These are phyloP conservation scores for Tausonia pullulans DNA, from an alignment of 1,284 basidiomycete species.

Conservation along the genomic window DNA sequence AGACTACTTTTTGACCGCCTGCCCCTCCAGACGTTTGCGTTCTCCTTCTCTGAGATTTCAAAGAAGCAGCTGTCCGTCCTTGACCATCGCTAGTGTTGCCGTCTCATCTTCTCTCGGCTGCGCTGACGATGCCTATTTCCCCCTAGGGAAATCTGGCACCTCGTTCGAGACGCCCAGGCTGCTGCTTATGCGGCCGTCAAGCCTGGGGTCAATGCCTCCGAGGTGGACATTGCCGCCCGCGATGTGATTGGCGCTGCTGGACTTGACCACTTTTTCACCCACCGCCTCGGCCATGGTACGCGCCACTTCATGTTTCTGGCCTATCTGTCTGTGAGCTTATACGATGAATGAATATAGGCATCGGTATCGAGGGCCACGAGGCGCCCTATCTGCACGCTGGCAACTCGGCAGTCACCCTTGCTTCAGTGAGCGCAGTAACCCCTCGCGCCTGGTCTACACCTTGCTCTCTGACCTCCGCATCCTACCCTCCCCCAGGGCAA, in stretches of 20 bases:
- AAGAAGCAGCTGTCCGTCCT: conserved; percentile 36
- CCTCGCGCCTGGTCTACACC: not conserved
- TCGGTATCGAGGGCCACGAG: conserved; percentile 73
- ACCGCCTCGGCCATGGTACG: conserved; percentile 64
- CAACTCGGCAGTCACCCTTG: conserved; percentile 35
- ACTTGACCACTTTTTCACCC: conserved; percentile 58
- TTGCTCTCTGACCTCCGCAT: not conserved
- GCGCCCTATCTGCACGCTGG: conserved; percentile 65
- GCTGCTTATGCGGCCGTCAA: conserved; percentile 44
- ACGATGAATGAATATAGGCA: conserved; percentile 41
- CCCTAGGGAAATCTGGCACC: conserved; percentile 46
- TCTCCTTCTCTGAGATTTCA: conserved; percentile 48
- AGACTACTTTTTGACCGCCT: not conserved
- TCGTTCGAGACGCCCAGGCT: conserved; percentile 54
- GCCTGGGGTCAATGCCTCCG: conserved; percentile 43
- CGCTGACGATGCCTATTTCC: not conserved
- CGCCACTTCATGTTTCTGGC: conserved; percentile 7
- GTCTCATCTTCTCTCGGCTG: not conserved
- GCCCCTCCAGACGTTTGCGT: conserved; percentile 51
- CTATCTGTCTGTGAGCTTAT: not conserved
- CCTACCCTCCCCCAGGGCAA: conserved; percentile 43
- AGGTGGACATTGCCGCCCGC: conserved; percentile 60
- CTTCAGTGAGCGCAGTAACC: not conserved
- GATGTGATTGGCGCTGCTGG: conserved; percentile 40
- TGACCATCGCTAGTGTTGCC: not conserved